Conservation (phyloP, 495 filamentous ascomycete species). For the Saxophila tyrrhenica region DNA sequence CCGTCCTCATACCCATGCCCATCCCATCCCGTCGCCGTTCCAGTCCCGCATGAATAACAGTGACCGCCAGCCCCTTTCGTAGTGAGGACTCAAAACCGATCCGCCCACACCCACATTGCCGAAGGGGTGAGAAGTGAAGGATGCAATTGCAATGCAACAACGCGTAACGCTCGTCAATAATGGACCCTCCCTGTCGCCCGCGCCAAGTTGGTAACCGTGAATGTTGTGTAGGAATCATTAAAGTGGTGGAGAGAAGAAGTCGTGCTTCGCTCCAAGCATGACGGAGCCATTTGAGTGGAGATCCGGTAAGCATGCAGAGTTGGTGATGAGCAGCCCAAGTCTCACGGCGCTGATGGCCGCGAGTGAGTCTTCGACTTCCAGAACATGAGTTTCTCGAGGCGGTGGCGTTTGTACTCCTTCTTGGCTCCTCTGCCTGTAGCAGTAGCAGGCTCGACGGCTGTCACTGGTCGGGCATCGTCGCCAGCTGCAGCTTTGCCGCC, state of each 20-base stretch:
- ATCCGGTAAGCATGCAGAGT: too few relatives aligned
- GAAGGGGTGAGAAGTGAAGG: not conserved
- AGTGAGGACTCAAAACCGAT: not conserved
- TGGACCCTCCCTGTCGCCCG: not conserved
- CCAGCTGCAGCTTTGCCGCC: slow-evolving; percentile 71
- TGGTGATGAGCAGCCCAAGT: not conserved
- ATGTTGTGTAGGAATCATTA: too few relatives aligned
- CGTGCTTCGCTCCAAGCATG: too few relatives aligned
- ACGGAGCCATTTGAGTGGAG: too few relatives aligned
- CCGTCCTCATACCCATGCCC: too few relatives aligned
- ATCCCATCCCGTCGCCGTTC: not conserved
- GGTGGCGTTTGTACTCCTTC: slow-evolving; percentile 61
- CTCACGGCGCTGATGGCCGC: not conserved
- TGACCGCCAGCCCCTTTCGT: too few relatives aligned
- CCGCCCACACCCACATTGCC: not conserved
- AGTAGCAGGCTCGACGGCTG: slow-evolving; percentile 42
- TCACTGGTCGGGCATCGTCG: slow-evolving; percentile 52
- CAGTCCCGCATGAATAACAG: too few relatives aligned
- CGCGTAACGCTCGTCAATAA: not conserved
- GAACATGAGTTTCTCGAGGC: slow-evolving; percentile 44
- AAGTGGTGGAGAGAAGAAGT: too few relatives aligned
- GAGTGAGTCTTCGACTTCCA: slow-evolving; percentile 4
- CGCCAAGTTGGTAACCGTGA: too few relatives aligned
- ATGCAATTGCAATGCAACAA: not conserved
- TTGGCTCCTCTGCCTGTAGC: slow-evolving; percentile 40